These are phyloP conservation scores for Ustilago cynodontis DNA, from an alignment of 1,284 basidiomycete genomes.

Conservation along the genomic window DNA sequence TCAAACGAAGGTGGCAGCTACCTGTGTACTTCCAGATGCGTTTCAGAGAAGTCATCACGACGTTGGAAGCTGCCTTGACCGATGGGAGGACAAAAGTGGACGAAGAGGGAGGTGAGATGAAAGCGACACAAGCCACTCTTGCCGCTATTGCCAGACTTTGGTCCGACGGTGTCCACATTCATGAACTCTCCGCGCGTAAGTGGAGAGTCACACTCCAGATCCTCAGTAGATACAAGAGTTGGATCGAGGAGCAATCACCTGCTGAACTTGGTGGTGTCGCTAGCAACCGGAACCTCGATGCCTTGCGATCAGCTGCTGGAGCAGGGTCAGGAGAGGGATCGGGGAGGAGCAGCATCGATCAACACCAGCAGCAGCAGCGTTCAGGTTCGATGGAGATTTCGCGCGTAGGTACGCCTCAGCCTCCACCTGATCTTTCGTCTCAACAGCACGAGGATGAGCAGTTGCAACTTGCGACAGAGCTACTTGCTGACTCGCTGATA, in stretches of 20 bases:
- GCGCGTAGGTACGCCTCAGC: slow-evolving; percentile 34
- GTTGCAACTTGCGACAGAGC: neutral
- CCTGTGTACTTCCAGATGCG: slow-evolving; percentile 96
- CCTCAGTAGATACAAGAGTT: slow-evolving; percentile 61
- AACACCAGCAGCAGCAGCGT: neutral
- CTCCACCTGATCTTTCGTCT: slow-evolving; percentile 9
- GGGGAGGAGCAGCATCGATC: slow-evolving; percentile 9
- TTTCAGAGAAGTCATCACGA: slow-evolving; percentile 89
- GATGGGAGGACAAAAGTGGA: neutral
- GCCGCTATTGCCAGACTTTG: slow-evolving; percentile 54
- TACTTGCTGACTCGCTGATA: slow-evolving; percentile 19
- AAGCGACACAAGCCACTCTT: slow-evolving; percentile 36
- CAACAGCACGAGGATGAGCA: slow-evolving; percentile 36
- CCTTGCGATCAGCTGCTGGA: neutral
- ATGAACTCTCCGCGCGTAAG: slow-evolving; percentile 56
- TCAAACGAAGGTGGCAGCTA: slow-evolving; percentile 91
- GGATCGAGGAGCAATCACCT: slow-evolving; percentile 47
- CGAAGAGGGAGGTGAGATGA: slow-evolving; percentile 3
- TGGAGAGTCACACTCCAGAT: slow-evolving; percentile 67
- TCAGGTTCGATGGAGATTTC: slow-evolving; percentile 21
- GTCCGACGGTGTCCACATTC: slow-evolving; percentile 51
- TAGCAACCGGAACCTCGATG: slow-evolving; percentile 10
- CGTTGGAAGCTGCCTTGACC: slow-evolving; percentile 38
- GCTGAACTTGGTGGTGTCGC: slow-evolving; percentile 6
- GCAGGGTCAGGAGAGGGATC: neutral